Conservation (phyloP, 768 basidiomycete species). For the Amanita rubescens region DNA sequence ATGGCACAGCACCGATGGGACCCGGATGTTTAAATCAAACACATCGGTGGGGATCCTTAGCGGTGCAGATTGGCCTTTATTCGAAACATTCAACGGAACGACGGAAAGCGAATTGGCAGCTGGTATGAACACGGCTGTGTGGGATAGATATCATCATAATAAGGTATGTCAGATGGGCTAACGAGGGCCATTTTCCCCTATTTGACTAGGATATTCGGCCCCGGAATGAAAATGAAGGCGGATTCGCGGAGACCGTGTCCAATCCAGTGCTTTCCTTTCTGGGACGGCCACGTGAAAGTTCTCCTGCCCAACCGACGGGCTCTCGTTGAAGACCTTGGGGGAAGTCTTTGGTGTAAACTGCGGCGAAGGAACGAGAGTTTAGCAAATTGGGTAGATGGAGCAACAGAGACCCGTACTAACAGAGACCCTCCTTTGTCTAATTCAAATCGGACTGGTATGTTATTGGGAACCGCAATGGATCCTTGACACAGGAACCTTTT, state of each 20-base stretch:
- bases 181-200: background rate
- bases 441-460: no score
- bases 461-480: no score
- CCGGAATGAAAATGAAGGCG: background rate
- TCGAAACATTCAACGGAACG: background rate
- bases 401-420: no score
- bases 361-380: no score
- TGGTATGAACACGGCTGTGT: background rate
- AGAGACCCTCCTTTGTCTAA: no score
- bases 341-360: no score
- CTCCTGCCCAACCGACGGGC: background rate
- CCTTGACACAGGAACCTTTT: no score
- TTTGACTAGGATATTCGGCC: background rate
- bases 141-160: background rate
- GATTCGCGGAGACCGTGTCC: background rate
- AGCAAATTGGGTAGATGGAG: no score
- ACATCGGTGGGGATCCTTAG: background rate
- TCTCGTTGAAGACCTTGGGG: background rate
- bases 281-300: background rate
- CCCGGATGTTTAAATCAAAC: background rate
- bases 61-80: background rate
- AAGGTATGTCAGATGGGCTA: background rate
- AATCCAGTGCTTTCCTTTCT: background rate
- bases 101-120: background rate
- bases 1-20: slow-evolving; percentile 10